Percentiles rank a stretch among this genome's conserved stretches.
These are phyloP conservation scores for Pueraria montana DNA, from an alignment of 306 rosid genomes.

Conservation along the genomic window DNA sequence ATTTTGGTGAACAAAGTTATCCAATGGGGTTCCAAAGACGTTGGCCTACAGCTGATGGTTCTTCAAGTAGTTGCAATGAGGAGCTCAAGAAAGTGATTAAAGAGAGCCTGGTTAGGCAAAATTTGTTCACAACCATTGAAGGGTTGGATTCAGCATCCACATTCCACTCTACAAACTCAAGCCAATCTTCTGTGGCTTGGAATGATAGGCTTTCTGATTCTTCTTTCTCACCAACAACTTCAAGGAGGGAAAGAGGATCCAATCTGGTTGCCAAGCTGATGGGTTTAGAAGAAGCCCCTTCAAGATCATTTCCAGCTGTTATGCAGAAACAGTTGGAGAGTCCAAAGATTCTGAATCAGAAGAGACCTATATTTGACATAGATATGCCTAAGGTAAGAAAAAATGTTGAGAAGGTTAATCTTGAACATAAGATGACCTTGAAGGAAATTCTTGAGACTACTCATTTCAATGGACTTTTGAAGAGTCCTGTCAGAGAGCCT, in stretches of 20 bases:
- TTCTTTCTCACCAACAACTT: constrained; percentile 57
- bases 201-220: constrained; percentile 57
- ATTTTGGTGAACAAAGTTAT: constrained; percentile 46
- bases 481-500: constrained; percentile 56
- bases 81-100: constrained; percentile 62
- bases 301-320: constrained; percentile 53
- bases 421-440: constrained; percentile 58
- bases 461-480: constrained; percentile 69
- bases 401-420: constrained; percentile 56
- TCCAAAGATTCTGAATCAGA: constrained; percentile 61
- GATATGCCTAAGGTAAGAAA: constrained; percentile 61
- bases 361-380: constrained; percentile 63
- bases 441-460: constrained; percentile 78
- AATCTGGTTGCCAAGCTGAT: constrained; percentile 88
- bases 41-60: constrained; percentile 59
- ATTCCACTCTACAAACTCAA: constrained; percentile 72
- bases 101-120: constrained; percentile 57
- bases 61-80: constrained; percentile 58
- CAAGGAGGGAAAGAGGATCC: constrained; percentile 59
- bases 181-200: constrained; percentile 65
- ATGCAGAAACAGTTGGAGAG: constrained; percentile 59
- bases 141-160: constrained; percentile 63
- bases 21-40: constrained; percentile 56
- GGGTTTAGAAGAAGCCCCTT: constrained; percentile 80
- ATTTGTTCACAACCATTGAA: constrained; percentile 47